Conservation (phyloP, 2,329 filamentous ascomycete genomes). For the Arthrobotrys sphaeroides region DNA sequence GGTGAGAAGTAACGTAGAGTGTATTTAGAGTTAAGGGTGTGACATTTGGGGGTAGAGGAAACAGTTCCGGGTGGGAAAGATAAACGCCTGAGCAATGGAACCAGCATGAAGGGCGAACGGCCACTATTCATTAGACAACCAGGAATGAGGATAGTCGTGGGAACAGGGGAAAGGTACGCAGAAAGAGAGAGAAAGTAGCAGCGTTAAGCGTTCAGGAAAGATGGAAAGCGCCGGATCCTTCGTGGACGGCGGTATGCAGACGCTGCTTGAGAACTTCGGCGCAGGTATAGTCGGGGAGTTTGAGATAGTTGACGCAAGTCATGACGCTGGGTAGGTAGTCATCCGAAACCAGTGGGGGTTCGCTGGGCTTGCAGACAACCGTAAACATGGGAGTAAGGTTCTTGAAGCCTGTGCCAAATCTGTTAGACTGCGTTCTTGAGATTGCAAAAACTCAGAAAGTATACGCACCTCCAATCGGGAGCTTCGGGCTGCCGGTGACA, state of each 20-base stretch:
- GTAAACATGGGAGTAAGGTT: conserved; percentile 98
- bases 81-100: conserved; percentile 46
- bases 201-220: conserved; percentile 71
- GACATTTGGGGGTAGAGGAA: not conserved
- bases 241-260: conserved; percentile 84
- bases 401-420: conserved; percentile 78
- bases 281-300: conserved; percentile 90
- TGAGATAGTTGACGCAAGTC: conserved; percentile 99
- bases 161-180: not conserved
- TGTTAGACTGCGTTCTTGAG: conserved; percentile 39
- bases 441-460: not conserved
- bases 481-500: conserved; percentile 95
- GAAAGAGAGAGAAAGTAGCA: not conserved
- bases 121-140: conserved; percentile 31
- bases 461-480: conserved; percentile 90
- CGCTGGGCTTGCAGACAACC: conserved; percentile 98
- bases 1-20: not conserved
- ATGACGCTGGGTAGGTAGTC: conserved; percentile 99
- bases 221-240: conserved; percentile 98
- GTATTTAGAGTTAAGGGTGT: not conserved
- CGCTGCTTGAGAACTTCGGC: conserved; percentile 80
- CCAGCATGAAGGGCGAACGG: not conserved
- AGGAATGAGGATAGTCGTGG: not conserved
- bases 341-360: conserved; percentile 89
- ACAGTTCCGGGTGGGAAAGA: not conserved